phyloP scores from a whole-genome alignment of 2,329 filamentous ascomycete species.

The Fusarium miscanthi region DNA sequence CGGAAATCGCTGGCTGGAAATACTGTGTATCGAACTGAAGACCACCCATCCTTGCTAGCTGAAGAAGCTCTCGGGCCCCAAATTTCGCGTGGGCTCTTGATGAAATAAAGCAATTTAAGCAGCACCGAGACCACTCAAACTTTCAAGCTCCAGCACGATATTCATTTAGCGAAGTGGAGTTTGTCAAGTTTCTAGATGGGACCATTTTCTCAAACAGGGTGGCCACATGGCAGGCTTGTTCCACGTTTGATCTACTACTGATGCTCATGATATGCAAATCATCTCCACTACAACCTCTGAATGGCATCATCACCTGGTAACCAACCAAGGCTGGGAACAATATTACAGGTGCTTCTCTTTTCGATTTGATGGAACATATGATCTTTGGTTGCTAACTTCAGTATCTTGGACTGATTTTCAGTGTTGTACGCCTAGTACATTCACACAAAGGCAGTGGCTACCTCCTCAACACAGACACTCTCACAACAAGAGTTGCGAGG shows the following conservation, averaged over 20 bases:
- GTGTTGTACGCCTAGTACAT: not conserved
- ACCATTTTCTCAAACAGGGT: constrained; percentile 24
- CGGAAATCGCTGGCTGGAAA: not conserved
- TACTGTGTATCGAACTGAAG: not conserved
- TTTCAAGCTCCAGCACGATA: not conserved
- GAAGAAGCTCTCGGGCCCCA: constrained; percentile 12
- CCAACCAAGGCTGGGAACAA: not conserved
- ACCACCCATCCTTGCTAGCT: constrained; percentile 26
- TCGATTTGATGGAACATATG: not conserved
- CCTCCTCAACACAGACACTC: not conserved
- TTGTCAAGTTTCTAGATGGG: constrained; percentile 12
- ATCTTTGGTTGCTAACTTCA: not conserved
- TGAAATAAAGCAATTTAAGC: constrained; percentile 45
- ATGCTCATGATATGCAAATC: constrained; percentile 5
- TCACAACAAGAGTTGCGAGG: not conserved
- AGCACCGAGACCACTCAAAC: constrained; percentile 25
- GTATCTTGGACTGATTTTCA: not conserved
- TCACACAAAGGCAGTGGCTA: not conserved
- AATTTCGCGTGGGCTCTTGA: constrained; percentile 36
- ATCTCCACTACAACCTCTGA: constrained; percentile 6
- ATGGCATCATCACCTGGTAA: constrained; percentile 12
- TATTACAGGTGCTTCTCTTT: not conserved
- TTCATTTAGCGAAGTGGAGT: constrained; percentile 22
- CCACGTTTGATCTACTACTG: constrained; percentile 28
- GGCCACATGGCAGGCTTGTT: constrained; percentile 42